Conservation (phyloP, 2,329 filamentous ascomycete species). For the Diaporthe sp. region DNA sequence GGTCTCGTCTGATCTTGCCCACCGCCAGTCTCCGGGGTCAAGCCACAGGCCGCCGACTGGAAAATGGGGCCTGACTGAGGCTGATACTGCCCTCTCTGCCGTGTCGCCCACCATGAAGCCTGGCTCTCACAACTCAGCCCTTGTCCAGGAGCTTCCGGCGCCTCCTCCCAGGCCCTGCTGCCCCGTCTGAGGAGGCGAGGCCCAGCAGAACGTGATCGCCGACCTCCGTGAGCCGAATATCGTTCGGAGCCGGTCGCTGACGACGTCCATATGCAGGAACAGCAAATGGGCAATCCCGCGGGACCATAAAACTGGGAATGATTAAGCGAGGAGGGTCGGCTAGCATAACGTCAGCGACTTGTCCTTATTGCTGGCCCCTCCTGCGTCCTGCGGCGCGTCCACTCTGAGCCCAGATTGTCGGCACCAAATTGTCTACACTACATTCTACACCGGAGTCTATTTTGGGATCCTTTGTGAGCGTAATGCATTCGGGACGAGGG, state of each 20-base stretch:
- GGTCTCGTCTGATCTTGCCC: constrained; percentile 28
- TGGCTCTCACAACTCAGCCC: not conserved
- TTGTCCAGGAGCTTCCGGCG: constrained; percentile 6
- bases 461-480: not conserved
- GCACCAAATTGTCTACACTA: not conserved
- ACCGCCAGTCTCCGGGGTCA: constrained; percentile 25
- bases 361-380: not conserved
- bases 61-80: constrained; percentile 24
- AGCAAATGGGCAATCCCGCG: not conserved
- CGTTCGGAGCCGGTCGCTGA: constrained; percentile 17
- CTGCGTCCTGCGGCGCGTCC: not conserved
- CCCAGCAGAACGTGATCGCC: constrained; percentile 27
- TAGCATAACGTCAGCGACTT: not conserved
- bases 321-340: constrained; percentile 24
- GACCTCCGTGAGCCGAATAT: constrained; percentile 28
- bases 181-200: constrained; percentile 33
- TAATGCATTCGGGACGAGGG: not conserved
- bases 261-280: constrained; percentile 19
- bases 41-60: constrained; percentile 4
- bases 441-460: constrained; percentile 4
- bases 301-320: constrained; percentile 7
- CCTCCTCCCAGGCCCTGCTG: constrained; percentile 2
- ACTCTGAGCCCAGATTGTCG: not conserved
- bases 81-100: constrained; percentile 23
- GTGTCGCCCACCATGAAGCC: constrained; percentile 31